Evolutionary conservation across 495 filamentous ascomycete genomes (phyloP).

Genomic region (Neurospora africana): DNA sequence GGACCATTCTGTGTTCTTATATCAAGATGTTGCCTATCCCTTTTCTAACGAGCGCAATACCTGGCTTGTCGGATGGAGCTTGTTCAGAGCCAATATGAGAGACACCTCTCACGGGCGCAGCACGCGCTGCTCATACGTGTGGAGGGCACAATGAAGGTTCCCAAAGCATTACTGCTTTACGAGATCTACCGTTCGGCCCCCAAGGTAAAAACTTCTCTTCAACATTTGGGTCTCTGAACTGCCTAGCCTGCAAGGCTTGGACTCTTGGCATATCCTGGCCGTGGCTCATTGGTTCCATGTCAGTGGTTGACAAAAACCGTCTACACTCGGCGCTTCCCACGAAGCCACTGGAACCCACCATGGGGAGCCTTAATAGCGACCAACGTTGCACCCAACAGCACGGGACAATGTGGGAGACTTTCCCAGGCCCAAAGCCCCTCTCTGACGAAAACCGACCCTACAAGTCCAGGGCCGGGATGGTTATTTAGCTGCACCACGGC

Average conservation of each 20-base stretch:
- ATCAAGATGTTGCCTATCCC: background rate
- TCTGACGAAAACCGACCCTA: background rate
- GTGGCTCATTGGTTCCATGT: background rate
- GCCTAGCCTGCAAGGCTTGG: background rate
- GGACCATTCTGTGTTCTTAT: background rate
- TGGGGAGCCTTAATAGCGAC: background rate
- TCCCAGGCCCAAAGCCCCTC: background rate
- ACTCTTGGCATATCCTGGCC: background rate
- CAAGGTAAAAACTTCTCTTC: background rate
- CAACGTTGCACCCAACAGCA: background rate
- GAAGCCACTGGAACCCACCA: background rate
- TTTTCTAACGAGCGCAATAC: background rate
- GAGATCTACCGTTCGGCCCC: background rate
- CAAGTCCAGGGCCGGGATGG: background rate
- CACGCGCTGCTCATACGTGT: background rate
- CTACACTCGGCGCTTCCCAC: background rate
- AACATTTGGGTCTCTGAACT: background rate
- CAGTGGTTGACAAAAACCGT: background rate
- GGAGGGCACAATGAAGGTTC: background rate
- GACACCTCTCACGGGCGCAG: background rate
- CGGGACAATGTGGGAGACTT: background rate
- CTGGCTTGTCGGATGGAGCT: background rate
- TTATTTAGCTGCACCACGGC: background rate
- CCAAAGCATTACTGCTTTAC: background rate
- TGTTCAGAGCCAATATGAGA: background rate